phyloP scores from a whole-genome alignment of 305 asterid species.

The Petunia hybrid region DNA sequence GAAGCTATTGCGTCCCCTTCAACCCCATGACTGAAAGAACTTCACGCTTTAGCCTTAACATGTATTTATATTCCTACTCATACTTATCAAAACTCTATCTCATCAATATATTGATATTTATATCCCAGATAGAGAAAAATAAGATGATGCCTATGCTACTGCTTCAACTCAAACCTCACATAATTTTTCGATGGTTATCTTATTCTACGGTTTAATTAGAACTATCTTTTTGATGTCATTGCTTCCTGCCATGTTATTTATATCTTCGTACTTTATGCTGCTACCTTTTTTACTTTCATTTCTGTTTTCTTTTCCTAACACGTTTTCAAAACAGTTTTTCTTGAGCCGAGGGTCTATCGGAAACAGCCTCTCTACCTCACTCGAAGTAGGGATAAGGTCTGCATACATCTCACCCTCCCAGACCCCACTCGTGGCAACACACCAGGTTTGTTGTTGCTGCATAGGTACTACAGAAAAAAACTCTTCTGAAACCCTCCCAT shows the following conservation, averaged over 20 bases:
- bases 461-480: background rate
- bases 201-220: too few species aligned
- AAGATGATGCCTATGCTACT: background rate
- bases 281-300: too few species aligned
- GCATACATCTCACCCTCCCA: too few species aligned
- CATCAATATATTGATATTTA: background rate
- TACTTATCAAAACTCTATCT: background rate
- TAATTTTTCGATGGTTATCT: background rate
- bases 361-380: too few species aligned
- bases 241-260: too few species aligned
- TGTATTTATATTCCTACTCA: conserved; percentile 17
- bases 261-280: too few species aligned
- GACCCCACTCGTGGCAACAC: too few species aligned
- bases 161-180: background rate
- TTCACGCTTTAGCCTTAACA: conserved; percentile 15
- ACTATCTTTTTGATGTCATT: too few species aligned
- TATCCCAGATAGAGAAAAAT: background rate
- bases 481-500: background rate
- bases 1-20: background rate
- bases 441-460: background rate
- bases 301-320: too few species aligned
- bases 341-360: too few species aligned
- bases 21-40: background rate
- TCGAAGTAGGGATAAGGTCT: too few species aligned
- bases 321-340: too few species aligned